Evolutionary conservation across 2,329 filamentous ascomycete species (phyloP).

Genomic region (Verticillium nonalfalfae): DNA sequence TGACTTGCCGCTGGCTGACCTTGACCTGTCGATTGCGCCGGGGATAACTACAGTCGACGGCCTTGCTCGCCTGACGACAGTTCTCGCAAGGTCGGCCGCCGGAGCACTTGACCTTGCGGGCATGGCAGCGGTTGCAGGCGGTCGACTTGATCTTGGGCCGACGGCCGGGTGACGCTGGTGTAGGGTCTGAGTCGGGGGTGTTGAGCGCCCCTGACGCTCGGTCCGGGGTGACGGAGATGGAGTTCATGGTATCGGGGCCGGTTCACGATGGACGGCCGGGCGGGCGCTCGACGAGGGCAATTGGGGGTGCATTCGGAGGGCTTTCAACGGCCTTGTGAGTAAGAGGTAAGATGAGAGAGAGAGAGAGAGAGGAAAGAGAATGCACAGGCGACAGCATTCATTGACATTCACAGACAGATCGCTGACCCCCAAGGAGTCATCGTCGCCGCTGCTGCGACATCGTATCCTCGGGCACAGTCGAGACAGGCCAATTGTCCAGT

Average conservation of each 20-base stretch:
- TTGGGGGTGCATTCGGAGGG: background rate
- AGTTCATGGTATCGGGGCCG: background rate
- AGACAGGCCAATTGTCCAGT: background rate
- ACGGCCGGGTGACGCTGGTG: background rate
- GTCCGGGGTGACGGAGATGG: background rate
- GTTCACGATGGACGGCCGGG: background rate
- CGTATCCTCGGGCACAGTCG: background rate
- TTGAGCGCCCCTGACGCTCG: background rate
- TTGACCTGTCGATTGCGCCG: conserved; percentile 23
- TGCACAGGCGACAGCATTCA: background rate
- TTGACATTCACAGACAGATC: background rate
- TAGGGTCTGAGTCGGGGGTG: background rate
- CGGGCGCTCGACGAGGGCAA: background rate
- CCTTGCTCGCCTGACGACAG: conserved; percentile 21
- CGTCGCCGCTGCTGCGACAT: background rate
- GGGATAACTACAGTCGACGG: conserved; percentile 23
- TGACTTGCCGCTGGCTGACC: conserved; percentile 22
- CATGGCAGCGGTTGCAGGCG: conserved; percentile 21
- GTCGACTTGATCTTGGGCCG: conserved; percentile 10
- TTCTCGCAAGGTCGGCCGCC: conserved; percentile 25
- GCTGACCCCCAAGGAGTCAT: background rate
- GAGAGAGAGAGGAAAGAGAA: too few relatives aligned
- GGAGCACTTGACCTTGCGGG: conserved; percentile 26
- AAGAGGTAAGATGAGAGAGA: background rate
- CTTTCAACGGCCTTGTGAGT: background rate